Evolutionary conservation across 1,139 yeast genomes (phyloP).

Genomic region (Yamadazyma atlantica): DNA sequence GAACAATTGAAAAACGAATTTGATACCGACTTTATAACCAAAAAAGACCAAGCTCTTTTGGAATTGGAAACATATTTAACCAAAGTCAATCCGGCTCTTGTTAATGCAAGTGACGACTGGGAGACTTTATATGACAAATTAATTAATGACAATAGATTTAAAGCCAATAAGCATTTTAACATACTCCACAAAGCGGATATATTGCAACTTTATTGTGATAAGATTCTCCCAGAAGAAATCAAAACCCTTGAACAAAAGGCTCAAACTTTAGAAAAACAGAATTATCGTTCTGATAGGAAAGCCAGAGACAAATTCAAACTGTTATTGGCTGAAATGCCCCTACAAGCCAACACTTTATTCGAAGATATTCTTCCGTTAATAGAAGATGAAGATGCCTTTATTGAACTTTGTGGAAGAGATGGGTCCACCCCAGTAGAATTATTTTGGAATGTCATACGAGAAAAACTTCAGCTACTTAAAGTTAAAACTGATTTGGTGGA

Average conservation of each 20-base stretch:
- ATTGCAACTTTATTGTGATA: conserved; percentile 50
- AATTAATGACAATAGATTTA: conserved; percentile 49
- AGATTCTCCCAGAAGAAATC: conserved; percentile 42
- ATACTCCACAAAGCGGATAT: conserved; percentile 59
- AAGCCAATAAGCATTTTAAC: conserved; percentile 58
- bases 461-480: conserved; percentile 53
- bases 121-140: conserved; percentile 39
- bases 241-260: conserved; percentile 35
- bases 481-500: conserved; percentile 62
- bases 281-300: conserved; percentile 58
- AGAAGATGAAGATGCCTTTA: conserved; percentile 58
- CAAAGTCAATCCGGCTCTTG: conserved; percentile 32
- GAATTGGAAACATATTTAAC: conserved; percentile 53
- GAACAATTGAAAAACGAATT: conserved; percentile 38
- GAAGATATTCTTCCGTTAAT: conserved; percentile 51
- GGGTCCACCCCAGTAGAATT: conserved; percentile 82
- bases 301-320: conserved; percentile 61
- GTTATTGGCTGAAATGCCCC: conserved; percentile 41
- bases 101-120: conserved; percentile 42
- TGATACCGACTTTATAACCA: conserved; percentile 25
- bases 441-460: conserved; percentile 75
- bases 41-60: conserved; percentile 48
- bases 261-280: conserved; percentile 33
- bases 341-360: conserved; percentile 63
- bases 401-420: conserved; percentile 66